These are phyloP conservation scores for Rhizopogon vinicolor DNA, from an alignment of 768 basidiomycete species.

Conservation along the genomic window DNA sequence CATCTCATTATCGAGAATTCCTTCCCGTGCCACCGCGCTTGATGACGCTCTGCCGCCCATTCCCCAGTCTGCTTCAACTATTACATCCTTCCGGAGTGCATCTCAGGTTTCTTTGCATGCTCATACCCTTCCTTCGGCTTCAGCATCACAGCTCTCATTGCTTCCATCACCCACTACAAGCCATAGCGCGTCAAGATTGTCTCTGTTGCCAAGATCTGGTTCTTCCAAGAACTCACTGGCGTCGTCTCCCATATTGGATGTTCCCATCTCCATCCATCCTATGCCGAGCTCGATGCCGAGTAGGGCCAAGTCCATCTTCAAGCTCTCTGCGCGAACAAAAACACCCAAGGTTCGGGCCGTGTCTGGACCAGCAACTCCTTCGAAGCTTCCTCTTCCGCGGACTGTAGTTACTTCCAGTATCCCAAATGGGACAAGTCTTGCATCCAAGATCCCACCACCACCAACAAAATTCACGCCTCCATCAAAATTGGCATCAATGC, in stretches of 20 bases:
- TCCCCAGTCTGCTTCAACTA: conserved; percentile 23
- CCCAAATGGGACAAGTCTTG: not conserved
- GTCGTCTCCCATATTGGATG: conserved; percentile 19
- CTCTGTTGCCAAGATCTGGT: conserved; percentile 15
- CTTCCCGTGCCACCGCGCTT: conserved; percentile 14
- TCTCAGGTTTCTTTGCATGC: conserved; percentile 18
- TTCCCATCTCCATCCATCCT: conserved; percentile 5
- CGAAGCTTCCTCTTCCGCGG: conserved; percentile 13
- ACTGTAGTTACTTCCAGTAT: conserved; percentile 1
- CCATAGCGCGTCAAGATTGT: conserved; percentile 14
- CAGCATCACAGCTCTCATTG: conserved; percentile 16
- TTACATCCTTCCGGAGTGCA: conserved; percentile 17
- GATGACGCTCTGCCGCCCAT: conserved; percentile 18
- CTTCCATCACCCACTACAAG: not conserved
- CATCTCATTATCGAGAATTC: conserved; percentile 14
- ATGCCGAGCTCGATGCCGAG: not conserved
- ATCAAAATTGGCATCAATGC: conserved; percentile 24
- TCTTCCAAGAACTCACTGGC: conserved; percentile 24
- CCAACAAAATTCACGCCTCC: conserved; percentile 25
- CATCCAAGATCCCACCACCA: conserved; percentile 16
- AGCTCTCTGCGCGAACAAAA: conserved; percentile 22
- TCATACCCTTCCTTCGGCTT: conserved; percentile 3
- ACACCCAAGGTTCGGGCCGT: conserved; percentile 11
- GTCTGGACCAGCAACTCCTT: not conserved
- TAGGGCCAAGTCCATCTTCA: conserved; percentile 27